These are phyloP conservation scores for Puccinia brachypodii DNA, from an alignment of 1,284 basidiomycete genomes.

Conservation along the genomic window DNA sequence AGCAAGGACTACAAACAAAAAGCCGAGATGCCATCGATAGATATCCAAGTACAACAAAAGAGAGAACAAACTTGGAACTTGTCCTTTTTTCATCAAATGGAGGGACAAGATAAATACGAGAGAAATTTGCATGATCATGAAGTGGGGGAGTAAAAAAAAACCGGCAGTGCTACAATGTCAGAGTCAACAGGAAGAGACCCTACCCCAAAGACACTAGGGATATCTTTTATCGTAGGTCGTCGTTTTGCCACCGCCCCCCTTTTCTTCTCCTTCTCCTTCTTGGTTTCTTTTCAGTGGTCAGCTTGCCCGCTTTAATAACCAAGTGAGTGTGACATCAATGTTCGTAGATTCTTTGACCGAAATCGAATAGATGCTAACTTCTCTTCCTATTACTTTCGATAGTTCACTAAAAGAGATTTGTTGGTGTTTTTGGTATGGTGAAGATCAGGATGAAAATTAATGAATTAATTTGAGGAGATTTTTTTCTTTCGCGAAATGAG, in stretches of 20 bases:
- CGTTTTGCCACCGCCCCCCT: no score
- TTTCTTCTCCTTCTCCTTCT: no score
- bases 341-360: constrained; percentile 44
- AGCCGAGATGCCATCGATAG: background rate
- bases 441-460: background rate
- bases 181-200: background rate
- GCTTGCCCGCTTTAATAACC: constrained; percentile 40
- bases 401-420: constrained; percentile 9
- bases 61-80: background rate
- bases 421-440: background rate
- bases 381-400: constrained; percentile 43
- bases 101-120: background rate
- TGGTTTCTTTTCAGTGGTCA: background rate
- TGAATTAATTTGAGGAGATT: no score
- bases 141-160: background rate
- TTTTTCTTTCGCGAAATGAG: background rate
- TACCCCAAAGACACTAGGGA: background rate
- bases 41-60: constrained; percentile 21
- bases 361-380: constrained; percentile 47
- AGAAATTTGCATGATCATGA: background rate
- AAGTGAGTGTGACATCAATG: constrained; percentile 34
- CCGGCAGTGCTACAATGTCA: background rate
- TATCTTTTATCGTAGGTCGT: background rate
- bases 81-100: background rate
- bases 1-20: background rate